Evolutionary conservation across 2,329 filamentous ascomycete genomes (phyloP), one percentile per base, ranked within the genome.

Genomic region (Colletotrichum destructivum): DNA sequence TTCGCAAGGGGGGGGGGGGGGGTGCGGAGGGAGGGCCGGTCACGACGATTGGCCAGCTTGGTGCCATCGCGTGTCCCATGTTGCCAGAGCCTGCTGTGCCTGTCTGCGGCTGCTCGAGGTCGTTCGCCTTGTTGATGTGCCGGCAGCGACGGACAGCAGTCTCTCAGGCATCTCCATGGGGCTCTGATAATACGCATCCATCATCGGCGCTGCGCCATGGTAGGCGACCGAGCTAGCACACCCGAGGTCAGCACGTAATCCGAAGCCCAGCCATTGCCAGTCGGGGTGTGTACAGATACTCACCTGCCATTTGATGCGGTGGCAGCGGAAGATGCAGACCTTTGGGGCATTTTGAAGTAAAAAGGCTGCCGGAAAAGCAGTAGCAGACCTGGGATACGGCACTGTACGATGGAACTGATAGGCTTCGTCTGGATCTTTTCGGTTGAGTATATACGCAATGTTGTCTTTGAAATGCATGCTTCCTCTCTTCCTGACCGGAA

Each of bases 301-400:
- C 4, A 72, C 69, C 49, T 38, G 47, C 40, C 61, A 35, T 65
- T 65, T 2, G 65, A 60, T 12, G 69, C 70, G 26, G 44, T 60
- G 40, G 59, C 35, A 18, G 60, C 60, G 2, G 60, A 70, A 13
- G 46, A 60, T 35, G 66, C 54, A 26, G 60, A 60, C 44, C 31
- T 40, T 61, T 70, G 60, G 51, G 69, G 61, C 69, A 72, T 72
- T 9, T 35, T 61, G 16, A 51, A 55, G 38, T n/a, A 9, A 26
- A 16, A 4, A 16, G n/a, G 46, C 54, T 49, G 49, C 40, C 49
- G 31, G 12, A 7, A 23, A 46, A 9, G 38, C 38, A 52, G 64
- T 13, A 35, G 31, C 31, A 35, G 31, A 11, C 8, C 31, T 47
- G 4, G 59, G 59, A 52, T 40, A 35, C 31, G 31, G 26, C 21